Evolutionary conservation across 768 basidiomycete species (phyloP).

Genomic region (Suillus clintonianus): DNA sequence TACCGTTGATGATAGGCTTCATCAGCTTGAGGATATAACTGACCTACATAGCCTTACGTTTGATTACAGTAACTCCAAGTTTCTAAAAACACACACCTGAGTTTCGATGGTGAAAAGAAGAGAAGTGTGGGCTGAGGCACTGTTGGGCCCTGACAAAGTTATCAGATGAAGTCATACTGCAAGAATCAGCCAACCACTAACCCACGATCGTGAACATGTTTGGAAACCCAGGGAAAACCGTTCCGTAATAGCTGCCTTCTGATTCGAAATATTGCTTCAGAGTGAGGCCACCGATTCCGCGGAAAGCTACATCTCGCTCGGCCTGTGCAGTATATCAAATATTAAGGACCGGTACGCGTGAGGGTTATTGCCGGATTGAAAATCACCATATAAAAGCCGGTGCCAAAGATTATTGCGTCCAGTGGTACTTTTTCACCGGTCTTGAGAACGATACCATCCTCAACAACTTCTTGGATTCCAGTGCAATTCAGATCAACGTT

Average conservation of each 20-base stretch:
- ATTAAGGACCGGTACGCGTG: neutral
- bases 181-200: conserved; percentile 22
- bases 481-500: conserved; percentile 57
- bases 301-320: conserved; percentile 22
- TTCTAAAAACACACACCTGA: conserved; percentile 40
- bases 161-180: neutral
- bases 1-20: conserved; percentile 50
- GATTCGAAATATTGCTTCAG: conserved; percentile 47
- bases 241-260: conserved; percentile 57
- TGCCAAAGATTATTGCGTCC: conserved; percentile 60
- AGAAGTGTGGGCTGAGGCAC: conserved; percentile 58
- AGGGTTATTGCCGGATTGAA: neutral
- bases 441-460: conserved; percentile 51
- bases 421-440: conserved; percentile 50
- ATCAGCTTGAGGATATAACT: conserved; percentile 49
- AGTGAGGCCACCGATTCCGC: conserved; percentile 44
- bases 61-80: neutral
- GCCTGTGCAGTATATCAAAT: conserved; percentile 7
- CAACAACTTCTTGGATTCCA: conserved; percentile 47
- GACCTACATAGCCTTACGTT: conserved; percentile 38
- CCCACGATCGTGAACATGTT: conserved; percentile 53
- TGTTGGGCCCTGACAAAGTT: conserved; percentile 49
- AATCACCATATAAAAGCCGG: conserved; percentile 53
- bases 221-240: conserved; percentile 56
- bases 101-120: conserved; percentile 57